Conservation (phyloP, 345 rosid genomes). For the Capsella bursapastoris region DNA sequence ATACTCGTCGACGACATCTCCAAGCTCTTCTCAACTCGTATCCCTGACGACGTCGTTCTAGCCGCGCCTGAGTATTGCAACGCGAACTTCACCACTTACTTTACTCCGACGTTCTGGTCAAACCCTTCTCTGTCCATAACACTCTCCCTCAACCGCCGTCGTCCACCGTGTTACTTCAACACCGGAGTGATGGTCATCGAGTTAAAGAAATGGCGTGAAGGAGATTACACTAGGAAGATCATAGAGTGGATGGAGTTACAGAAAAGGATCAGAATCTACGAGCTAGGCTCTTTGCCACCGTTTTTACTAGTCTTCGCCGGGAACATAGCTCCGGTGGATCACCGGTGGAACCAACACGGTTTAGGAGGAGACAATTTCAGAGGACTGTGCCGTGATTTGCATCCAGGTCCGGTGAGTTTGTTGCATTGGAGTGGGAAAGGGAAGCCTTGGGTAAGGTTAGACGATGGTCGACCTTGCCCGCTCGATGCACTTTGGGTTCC, state of each 20-base stretch:
- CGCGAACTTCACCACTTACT: conserved; percentile 83
- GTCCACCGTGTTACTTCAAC: conserved; percentile 79
- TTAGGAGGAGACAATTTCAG: conserved; percentile 67
- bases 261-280: conserved; percentile 81
- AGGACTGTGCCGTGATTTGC: conserved; percentile 60
- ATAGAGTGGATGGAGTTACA: conserved; percentile 95
- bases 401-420: conserved; percentile 71
- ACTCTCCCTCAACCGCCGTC: conserved; percentile 57
- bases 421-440: conserved; percentile 83
- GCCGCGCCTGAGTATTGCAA: conserved; percentile 86
- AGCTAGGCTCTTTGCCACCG: conserved; percentile 82
- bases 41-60: conserved; percentile 52
- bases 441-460: conserved; percentile 70
- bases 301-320: conserved; percentile 85
- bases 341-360: conserved; percentile 90
- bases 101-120: conserved; percentile 82
- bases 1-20: conserved; percentile 79
- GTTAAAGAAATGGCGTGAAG: conserved; percentile 65
- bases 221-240: conserved; percentile 71
- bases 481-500: conserved; percentile 67
- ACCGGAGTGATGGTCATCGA: conserved; percentile 95
- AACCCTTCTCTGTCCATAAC: conserved; percentile 74
- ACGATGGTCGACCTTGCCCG: conserved; percentile 57
- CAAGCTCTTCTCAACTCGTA: conserved; percentile 63
- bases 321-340: conserved; percentile 71